Conservation (phyloP, 257 asterid species). For the Rubia yunnanensis region DNA sequence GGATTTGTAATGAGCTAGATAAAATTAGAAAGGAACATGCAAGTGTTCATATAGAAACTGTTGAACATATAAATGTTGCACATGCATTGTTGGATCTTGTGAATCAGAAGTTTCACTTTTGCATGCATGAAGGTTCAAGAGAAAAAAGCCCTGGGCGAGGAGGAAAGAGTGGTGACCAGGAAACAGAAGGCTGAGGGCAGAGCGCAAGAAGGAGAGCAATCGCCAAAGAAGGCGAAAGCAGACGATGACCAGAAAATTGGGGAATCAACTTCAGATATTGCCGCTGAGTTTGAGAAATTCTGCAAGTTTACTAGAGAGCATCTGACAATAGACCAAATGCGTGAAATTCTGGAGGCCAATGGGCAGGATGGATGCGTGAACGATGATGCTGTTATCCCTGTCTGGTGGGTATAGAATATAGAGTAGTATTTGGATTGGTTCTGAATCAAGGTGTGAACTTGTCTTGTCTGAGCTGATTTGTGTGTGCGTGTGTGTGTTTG, state of each 20-base stretch:
- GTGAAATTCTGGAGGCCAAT: conserved; percentile 57
- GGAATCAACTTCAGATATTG: conserved; percentile 31
- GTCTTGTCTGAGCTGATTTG: background rate
- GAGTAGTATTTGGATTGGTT: background rate
- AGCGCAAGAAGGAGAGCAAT: conserved; percentile 26
- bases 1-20: background rate
- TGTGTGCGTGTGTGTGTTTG: background rate
- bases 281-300: conserved; percentile 50
- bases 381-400: conserved; percentile 74
- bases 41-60: too few species aligned
- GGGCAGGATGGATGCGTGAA: conserved; percentile 38
- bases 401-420: conserved; percentile 39
- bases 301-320: conserved; percentile 52
- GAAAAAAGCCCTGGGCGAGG: conserved; percentile 45
- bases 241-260: conserved; percentile 25
- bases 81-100: too few species aligned
- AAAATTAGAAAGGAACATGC: background rate
- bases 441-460: background rate
- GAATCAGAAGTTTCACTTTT: too few species aligned
- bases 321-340: conserved; percentile 70
- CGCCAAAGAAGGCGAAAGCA: conserved; percentile 51
- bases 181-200: conserved; percentile 68
- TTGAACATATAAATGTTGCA: too few species aligned
- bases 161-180: conserved; percentile 52
- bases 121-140: conserved; percentile 39